Percentiles rank a stretch among this genome's conserved stretches.
These are phyloP conservation scores for Neurospora africana DNA, from an alignment of 495 filamentous ascomycete genomes.

Conservation along the genomic window DNA sequence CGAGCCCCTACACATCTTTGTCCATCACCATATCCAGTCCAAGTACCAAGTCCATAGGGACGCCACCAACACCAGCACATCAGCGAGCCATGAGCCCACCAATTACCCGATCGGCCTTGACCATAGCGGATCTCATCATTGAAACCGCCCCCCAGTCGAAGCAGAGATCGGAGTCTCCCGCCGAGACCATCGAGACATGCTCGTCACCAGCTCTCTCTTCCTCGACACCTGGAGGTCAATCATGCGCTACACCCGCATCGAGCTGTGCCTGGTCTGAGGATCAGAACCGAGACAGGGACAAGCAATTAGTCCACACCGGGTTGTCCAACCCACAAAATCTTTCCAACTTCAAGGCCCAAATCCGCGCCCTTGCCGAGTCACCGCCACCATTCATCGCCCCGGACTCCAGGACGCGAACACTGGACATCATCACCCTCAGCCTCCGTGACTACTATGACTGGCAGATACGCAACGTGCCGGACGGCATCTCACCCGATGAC, in stretches of 20 bases:
- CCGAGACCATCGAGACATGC: background rate
- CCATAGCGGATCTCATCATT: constrained; percentile 19
- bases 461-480: constrained; percentile 18
- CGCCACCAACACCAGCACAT: background rate
- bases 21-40: background rate
- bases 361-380: constrained; percentile 9
- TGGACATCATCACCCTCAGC: constrained; percentile 17
- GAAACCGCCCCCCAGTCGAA: background rate
- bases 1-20: background rate
- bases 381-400: constrained; percentile 11
- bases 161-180: background rate
- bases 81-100: background rate
- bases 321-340: constrained; percentile 10
- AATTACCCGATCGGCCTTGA: constrained; percentile 1
- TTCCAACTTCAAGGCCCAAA: constrained; percentile 12
- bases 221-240: constrained; percentile 7
- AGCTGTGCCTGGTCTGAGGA: constrained; percentile 10
- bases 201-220: constrained; percentile 1
- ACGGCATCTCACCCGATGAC: constrained; percentile 20
- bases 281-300: background rate
- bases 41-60: background rate
- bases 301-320: background rate
- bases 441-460: constrained; percentile 22
- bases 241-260: constrained; percentile 9
- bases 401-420: constrained; percentile 14